Percentiles rank a stretch among this genome's conserved stretches.
These are phyloP conservation scores for Phycomyces nitens DNA, from an alignment of 192 early-diverging fungal genomes.

Conservation along the genomic window DNA sequence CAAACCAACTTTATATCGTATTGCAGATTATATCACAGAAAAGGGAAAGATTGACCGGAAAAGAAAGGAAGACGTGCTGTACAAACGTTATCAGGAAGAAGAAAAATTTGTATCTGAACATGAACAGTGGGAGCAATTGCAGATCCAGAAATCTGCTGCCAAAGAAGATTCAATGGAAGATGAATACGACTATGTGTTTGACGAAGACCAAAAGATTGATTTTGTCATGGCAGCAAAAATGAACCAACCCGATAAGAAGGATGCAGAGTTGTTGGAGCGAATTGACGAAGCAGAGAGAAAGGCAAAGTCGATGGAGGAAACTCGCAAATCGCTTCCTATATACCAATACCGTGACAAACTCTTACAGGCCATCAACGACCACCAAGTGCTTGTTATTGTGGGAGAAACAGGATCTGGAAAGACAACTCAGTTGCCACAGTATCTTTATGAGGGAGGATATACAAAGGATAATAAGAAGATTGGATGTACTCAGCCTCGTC, in stretches of 20 bases:
- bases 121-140: slow-evolving; percentile 89
- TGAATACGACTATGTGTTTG: slow-evolving; percentile 94
- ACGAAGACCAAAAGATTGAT: slow-evolving; percentile 81
- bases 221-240: slow-evolving; percentile 79
- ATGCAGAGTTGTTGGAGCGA: slow-evolving; percentile 46
- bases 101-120: slow-evolving; percentile 80
- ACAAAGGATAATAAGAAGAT: slow-evolving; percentile 82
- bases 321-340: slow-evolving; percentile 88
- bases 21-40: slow-evolving; percentile 93
- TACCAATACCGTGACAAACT: slow-evolving; percentile 82
- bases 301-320: slow-evolving; percentile 62
- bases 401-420: slow-evolving; percentile 98
- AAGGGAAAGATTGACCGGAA: slow-evolving; percentile 97
- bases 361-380: slow-evolving; percentile 77
- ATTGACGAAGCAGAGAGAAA: slow-evolving; percentile 70
- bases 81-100: slow-evolving; percentile 85
- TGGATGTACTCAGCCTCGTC: slow-evolving; percentile 96
- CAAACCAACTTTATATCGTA: too few relatives aligned
- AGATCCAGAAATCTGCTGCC: slow-evolving; percentile 61
- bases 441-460: slow-evolving; percentile 93
- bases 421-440: slow-evolving; percentile 98
- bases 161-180: slow-evolving; percentile 53
- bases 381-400: slow-evolving; percentile 90
- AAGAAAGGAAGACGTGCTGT: slow-evolving; percentile 85
- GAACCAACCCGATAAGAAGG: slow-evolving; percentile 51